Percentiles rank a stretch among this genome's conserved stretches.
These are phyloP conservation scores for Carallia pectinifolia DNA, from an alignment of 345 rosid species.

Conservation along the genomic window DNA sequence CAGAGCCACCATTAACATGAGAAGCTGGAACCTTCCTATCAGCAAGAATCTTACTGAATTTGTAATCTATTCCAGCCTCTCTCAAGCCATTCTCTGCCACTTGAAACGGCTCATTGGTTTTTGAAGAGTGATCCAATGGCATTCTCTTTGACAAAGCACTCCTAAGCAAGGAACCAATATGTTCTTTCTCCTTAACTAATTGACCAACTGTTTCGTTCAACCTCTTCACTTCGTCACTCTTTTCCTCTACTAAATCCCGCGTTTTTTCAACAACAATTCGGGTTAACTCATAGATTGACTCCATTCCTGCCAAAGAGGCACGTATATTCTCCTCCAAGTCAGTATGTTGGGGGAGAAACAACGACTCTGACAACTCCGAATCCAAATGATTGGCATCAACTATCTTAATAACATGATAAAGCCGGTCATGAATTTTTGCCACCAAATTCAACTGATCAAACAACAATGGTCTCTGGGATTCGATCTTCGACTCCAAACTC, in stretches of 20 bases:
- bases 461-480: slow-evolving; percentile 68
- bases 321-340: slow-evolving; percentile 82
- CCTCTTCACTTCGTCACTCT: slow-evolving; percentile 53
- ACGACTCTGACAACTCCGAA: slow-evolving; percentile 72
- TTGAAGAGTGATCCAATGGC: slow-evolving; percentile 51
- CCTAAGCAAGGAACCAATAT: slow-evolving; percentile 77
- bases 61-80: slow-evolving; percentile 71
- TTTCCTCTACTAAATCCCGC: slow-evolving; percentile 60
- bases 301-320: slow-evolving; percentile 92
- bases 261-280: slow-evolving; percentile 61
- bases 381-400: slow-evolving; percentile 60
- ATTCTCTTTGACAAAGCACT: slow-evolving; percentile 82
- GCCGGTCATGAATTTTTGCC: slow-evolving; percentile 67
- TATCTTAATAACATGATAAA: slow-evolving; percentile 54
- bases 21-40: slow-evolving; percentile 39
- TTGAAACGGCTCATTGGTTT: slow-evolving; percentile 62
- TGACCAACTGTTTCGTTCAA: slow-evolving; percentile 67
- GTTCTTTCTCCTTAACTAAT: slow-evolving; percentile 84
- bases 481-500: slow-evolving; percentile 58
- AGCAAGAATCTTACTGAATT: slow-evolving; percentile 44
- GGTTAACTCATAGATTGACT: slow-evolving; percentile 69
- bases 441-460: slow-evolving; percentile 81
- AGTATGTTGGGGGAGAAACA: slow-evolving; percentile 82
- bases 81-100: slow-evolving; percentile 84
- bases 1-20: slow-evolving; percentile 28